Evolutionary conservation across 2,329 filamentous ascomycete species (phyloP).

Genomic region (Coleophoma crateriformis): DNA sequence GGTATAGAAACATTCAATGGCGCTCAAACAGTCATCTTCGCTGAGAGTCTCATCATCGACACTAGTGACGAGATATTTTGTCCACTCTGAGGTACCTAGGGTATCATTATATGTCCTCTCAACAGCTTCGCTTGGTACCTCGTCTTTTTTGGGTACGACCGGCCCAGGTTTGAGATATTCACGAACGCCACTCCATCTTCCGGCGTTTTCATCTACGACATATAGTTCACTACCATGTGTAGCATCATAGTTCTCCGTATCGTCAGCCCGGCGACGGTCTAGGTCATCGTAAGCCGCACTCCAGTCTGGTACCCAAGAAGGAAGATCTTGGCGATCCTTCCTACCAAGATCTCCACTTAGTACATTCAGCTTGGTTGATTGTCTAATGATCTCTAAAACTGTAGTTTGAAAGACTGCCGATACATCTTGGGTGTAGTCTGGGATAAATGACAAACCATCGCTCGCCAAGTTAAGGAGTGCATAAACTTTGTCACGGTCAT

Average conservation of each 20-base stretch:
- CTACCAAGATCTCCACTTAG: conserved; percentile 3
- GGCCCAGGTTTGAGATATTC: too few species aligned
- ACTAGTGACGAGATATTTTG: too few species aligned
- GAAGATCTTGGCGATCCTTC: conserved; percentile 5
- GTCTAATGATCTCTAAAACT: not conserved
- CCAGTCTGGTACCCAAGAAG: conserved; percentile 2
- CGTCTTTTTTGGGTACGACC: too few species aligned
- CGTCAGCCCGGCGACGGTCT: not conserved
- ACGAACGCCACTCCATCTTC: too few species aligned
- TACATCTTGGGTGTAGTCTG: conserved; percentile 2
- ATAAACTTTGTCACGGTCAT: conserved; percentile 12
- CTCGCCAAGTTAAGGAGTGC: conserved; percentile 4
- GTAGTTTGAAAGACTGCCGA: conserved; percentile 2
- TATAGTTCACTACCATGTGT: not conserved
- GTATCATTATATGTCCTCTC: too few species aligned
- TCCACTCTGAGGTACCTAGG: too few species aligned
- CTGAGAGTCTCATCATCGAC: too few species aligned
- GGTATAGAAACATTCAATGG: too few species aligned
- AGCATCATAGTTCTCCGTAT: conserved; percentile 2
- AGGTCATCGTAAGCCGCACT: conserved; percentile 2
- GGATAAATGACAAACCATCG: not conserved
- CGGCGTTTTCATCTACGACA: not conserved
- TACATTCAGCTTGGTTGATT: conserved; percentile 2
- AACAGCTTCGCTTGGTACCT: too few species aligned
- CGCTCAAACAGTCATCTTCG: too few species aligned